phyloP scores from a whole-genome alignment of 1,284 basidiomycete species.

The Naganishia sp. region DNA sequence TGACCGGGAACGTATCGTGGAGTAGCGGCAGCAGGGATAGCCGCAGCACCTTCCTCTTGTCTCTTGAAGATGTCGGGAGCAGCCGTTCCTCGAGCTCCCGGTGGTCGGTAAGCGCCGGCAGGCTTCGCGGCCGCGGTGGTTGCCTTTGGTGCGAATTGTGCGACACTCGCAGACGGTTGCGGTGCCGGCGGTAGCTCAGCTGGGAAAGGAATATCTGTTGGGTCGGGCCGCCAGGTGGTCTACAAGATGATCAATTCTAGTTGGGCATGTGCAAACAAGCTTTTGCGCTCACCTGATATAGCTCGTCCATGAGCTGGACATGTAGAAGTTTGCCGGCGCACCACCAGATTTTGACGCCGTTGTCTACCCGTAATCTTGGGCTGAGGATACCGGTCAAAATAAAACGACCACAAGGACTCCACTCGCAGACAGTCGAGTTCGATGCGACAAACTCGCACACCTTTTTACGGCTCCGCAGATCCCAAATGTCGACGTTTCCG shows the following conservation, averaged over 20 bases:
- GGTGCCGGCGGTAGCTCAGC: conserved; percentile 73
- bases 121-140: conserved; percentile 62
- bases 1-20: conserved; percentile 51
- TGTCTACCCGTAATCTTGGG: conserved; percentile 92
- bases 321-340: conserved; percentile 82
- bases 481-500: conserved; percentile 89
- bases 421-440: conserved; percentile 90
- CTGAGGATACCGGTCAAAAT: conserved; percentile 91
- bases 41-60: conserved; percentile 71
- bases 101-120: conserved; percentile 83
- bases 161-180: conserved; percentile 64
- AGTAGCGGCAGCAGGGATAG: conserved; percentile 39
- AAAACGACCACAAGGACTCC: conserved; percentile 91
- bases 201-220: conserved; percentile 71
- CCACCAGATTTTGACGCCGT: conserved; percentile 95
- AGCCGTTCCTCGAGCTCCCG: conserved; percentile 81
- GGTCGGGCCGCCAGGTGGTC: conserved; percentile 76
- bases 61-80: conserved; percentile 84
- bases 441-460: conserved; percentile 74
- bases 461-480: conserved; percentile 81
- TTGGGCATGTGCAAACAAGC: background rate
- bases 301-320: conserved; percentile 79
- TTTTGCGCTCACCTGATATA: conserved; percentile 88
- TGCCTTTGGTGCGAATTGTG: conserved; percentile 52
- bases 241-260: conserved; percentile 32